Percentiles rank a stretch among this genome's conserved stretches.
Evolutionary conservation across 139 green algal genomes (phyloP).

Genomic region (Deuterostichococcus epilithicus): DNA sequence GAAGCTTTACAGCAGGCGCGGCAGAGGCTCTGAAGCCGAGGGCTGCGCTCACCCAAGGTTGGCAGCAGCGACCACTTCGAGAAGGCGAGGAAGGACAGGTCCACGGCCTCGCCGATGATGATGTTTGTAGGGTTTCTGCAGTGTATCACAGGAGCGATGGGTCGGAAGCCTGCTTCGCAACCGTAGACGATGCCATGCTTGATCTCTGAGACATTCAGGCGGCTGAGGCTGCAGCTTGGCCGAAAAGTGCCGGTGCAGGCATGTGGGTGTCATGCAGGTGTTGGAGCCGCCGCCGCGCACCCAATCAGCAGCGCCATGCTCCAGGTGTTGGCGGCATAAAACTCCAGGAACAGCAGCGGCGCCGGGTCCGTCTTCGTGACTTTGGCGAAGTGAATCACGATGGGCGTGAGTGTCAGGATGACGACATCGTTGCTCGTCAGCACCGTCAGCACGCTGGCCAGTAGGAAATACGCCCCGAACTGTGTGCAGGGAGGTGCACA

Average conservation of each 20-base stretch:
- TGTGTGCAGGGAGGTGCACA: too few species aligned
- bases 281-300: slow-evolving; percentile 14
- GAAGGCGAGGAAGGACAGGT: slow-evolving; percentile 42
- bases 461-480: slow-evolving; percentile 38
- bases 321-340: slow-evolving; percentile 45
- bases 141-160: slow-evolving; percentile 10
- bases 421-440: slow-evolving; percentile 44
- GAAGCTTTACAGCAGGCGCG: background rate
- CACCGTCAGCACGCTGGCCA: slow-evolving; percentile 32
- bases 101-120: slow-evolving; percentile 11
- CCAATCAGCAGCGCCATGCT: slow-evolving; percentile 39
- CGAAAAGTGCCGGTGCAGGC: too few species aligned
- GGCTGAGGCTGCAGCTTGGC: too few species aligned
- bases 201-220: too few species aligned
- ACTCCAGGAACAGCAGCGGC: slow-evolving; percentile 38
- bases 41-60: slow-evolving; percentile 32
- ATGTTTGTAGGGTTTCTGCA: slow-evolving; percentile 1
- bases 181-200: too few species aligned
- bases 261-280: slow-evolving; percentile 8
- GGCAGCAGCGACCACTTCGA: slow-evolving; percentile 40
- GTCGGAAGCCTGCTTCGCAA: too few species aligned
- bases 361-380: slow-evolving; percentile 12
- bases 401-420: slow-evolving; percentile 51
- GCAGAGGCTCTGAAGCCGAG: too few species aligned
- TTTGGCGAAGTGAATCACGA: slow-evolving; percentile 25